These are phyloP conservation scores for Withania somnifera DNA, from an alignment of 305 asterid genomes.

Conservation along the genomic window DNA sequence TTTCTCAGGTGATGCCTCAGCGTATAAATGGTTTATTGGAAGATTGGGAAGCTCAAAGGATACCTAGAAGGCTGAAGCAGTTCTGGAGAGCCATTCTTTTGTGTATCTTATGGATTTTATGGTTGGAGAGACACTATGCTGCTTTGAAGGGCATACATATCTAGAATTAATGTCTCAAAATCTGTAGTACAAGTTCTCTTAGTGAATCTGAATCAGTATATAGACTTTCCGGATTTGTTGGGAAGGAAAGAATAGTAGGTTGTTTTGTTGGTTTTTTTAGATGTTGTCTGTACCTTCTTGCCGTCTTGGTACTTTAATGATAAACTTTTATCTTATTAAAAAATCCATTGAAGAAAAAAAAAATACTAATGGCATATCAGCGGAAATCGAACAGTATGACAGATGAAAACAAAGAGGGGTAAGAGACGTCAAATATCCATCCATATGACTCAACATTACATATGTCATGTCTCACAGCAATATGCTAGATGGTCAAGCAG, in stretches of 20 bases:
- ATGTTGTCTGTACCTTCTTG: background rate
- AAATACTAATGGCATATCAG: background rate
- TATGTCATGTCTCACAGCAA: background rate
- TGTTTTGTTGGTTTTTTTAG: background rate
- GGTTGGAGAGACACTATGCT: background rate
- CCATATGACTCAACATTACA: background rate
- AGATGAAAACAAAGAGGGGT: background rate
- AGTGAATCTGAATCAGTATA: background rate
- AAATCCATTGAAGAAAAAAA: background rate
- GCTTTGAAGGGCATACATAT: background rate
- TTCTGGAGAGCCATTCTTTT: background rate
- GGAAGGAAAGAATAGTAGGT: background rate
- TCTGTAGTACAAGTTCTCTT: background rate
- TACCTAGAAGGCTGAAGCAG: background rate
- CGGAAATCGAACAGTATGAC: background rate
- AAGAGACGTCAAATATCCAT: background rate
- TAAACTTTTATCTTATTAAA: background rate
- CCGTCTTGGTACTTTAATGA: background rate
- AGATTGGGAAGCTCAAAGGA: background rate
- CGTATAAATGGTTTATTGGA: background rate
- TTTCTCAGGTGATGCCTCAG: background rate
- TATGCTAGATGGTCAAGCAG: background rate
- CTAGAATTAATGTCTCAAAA: background rate
- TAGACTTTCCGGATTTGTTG: background rate
- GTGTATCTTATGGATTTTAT: background rate